Percentiles rank a stretch among this genome's conserved stretches.
phyloP scores from a whole-genome alignment of 2,329 filamentous ascomycete genomes.

The Neonectria faginata region DNA sequence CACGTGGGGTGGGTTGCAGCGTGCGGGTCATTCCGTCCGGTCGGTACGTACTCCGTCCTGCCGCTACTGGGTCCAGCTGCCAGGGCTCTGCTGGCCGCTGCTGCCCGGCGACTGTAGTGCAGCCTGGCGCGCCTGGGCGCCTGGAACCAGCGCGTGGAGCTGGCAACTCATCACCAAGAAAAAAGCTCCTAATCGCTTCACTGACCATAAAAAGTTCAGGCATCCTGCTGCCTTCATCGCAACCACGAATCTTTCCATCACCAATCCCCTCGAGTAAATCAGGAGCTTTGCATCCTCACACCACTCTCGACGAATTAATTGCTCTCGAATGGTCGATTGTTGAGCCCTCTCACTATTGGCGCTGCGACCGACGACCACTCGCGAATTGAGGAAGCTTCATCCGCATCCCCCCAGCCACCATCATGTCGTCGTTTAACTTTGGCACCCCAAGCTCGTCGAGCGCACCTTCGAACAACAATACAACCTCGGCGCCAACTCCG shows the following conservation, averaged over 20 bases:
- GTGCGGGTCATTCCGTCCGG: conserved; percentile 31
- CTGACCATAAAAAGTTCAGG: conserved; percentile 12
- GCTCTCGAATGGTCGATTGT: conserved; percentile 18
- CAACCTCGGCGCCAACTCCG: conserved; percentile 54
- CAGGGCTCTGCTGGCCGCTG: neutral
- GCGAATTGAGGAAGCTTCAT: conserved; percentile 39
- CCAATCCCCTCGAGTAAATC: conserved; percentile 28
- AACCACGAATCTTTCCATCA: conserved; percentile 30
- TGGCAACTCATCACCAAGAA: conserved; percentile 38
- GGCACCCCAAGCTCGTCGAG: conserved; percentile 50
- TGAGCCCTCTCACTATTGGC: conserved; percentile 16
- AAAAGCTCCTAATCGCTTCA: conserved; percentile 45
- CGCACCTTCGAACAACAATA: conserved; percentile 48
- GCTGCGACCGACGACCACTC: conserved; percentile 30
- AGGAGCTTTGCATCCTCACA: conserved; percentile 21
- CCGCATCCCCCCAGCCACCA: conserved; percentile 31
- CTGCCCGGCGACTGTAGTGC: neutral
- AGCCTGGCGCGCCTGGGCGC: conserved; percentile 26
- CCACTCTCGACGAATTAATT: conserved; percentile 13
- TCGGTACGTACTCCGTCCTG: conserved; percentile 24
- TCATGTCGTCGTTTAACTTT: conserved; percentile 58
- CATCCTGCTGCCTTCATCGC: conserved; percentile 43
- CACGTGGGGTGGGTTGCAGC: conserved; percentile 41
- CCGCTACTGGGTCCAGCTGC: neutral
- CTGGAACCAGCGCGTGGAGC: conserved; percentile 33